Evolutionary conservation across 2,329 filamentous ascomycete species (phyloP).

Genomic region (Lojkania enalia): DNA sequence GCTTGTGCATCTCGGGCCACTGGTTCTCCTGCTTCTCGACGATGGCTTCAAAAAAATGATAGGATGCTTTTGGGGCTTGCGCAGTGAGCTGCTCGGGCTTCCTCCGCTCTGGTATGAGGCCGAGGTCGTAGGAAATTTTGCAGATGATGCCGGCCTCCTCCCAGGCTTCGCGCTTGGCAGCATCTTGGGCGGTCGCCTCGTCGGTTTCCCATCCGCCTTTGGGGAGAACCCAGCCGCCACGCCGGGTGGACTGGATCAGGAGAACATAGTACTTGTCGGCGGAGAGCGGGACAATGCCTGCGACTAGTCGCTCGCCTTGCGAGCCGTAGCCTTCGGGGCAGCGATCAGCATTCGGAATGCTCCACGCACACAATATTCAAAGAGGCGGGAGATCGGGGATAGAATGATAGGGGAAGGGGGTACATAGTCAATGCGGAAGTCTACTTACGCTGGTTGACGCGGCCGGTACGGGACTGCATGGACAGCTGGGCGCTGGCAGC

Average conservation of each 20-base stretch:
- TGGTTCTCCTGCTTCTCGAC: constrained; percentile 82
- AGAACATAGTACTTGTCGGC: constrained; percentile 85
- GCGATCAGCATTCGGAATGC: no score
- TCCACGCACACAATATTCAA: no score
- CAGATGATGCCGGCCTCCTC: constrained; percentile 94
- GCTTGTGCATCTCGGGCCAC: constrained; percentile 94
- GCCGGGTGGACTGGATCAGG: constrained; percentile 87
- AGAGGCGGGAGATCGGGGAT: no score
- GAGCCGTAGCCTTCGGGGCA: constrained; percentile 79
- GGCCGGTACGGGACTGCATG: constrained; percentile 71
- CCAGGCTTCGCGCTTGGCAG: constrained; percentile 88
- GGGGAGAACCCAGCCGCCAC: constrained; percentile 93
- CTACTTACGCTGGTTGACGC: constrained; percentile 83
- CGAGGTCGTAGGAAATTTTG: constrained; percentile 81
- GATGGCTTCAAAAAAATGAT: constrained; percentile 85
- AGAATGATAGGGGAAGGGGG: no score
- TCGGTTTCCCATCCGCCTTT: constrained; percentile 98
- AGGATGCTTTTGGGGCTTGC: constrained; percentile 73
- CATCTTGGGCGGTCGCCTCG: constrained; percentile 83
- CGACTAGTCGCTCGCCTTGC: constrained; percentile 91
- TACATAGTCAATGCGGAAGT: no score
- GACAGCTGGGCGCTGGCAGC: constrained; percentile 48
- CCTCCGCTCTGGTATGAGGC: constrained; percentile 81
- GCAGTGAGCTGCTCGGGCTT: constrained; percentile 55
- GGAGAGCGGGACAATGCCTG: constrained; percentile 89